Evolutionary conservation across 225 moss, liverwort and hornwort species (phyloP), one percentile per base, ranked within the genome.

Genomic region (Ulota crispa): DNA sequence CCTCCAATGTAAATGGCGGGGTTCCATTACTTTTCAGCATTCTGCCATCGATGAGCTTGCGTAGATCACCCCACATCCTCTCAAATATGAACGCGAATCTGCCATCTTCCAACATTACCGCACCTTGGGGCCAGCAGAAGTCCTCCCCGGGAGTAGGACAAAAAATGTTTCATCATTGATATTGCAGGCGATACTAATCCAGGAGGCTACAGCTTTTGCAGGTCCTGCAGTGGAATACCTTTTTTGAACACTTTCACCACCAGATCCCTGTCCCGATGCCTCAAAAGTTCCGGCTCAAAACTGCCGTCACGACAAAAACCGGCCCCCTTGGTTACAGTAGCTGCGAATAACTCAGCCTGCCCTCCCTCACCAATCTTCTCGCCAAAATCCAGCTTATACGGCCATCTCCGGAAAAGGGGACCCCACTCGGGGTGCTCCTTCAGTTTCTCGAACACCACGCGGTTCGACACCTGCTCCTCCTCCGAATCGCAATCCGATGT

Each of bases 291-390:
- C 39, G 9, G 39, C 2, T 5, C 5, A 50, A n/a, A 18, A 50
- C 2, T 50, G 18, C 4, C 0, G 50, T 18, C 18, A 50, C 6
- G 0, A 6, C 1, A 50, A 50, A 4, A 1, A 1, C 31, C 20
- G 8, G 0, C 14, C 28, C 4, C 0, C 8, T 56, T 56, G 1
- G 6, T 9, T 45, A 55, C 32, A 15, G 0, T 1, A 8, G 67
- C 66, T 81, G 31, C 81, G 18, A 18, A 50, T 18, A 74, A 74
- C n/a, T 19, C 65, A 55, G 39, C 64, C 28, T 72, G 72, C 6
- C 64, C 39, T 64, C 39, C 72, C 28, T 74, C 66, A 16, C 19
- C 66, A 55, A 74, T 67, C 43, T 81, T 81, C 9, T 0, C 31
- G 12, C 15, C 56, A 0, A 74, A 24, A 24, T 74, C 7, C 23